A percentile compares a stretch with the other conserved stretches of the same genome.
Conservation (phyloP, 495 filamentous ascomycete species). For the Patellaria atrata region DNA sequence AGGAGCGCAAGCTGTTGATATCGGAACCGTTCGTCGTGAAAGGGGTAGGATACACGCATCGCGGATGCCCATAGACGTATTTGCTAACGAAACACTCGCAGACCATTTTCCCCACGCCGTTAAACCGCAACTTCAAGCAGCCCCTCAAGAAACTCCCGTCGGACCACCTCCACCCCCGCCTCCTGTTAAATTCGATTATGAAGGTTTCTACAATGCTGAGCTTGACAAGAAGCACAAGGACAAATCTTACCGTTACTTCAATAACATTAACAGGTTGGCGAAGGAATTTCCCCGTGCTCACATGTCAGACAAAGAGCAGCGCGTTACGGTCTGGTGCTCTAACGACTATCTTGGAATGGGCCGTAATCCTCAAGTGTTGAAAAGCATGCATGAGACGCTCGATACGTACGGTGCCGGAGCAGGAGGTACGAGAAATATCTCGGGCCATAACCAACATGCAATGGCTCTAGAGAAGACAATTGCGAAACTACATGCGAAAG, state of each 20-base stretch:
- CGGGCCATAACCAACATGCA: conserved; percentile 92
- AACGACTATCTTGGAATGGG: conserved; percentile 99
- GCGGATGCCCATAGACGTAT: not conserved
- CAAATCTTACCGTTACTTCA: conserved; percentile 99
- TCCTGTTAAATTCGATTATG: conserved; percentile 64
- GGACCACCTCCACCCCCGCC: conserved; percentile 28
- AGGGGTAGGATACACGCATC: conserved; percentile 18
- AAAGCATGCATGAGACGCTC: conserved; percentile 85
- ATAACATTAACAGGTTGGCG: conserved; percentile 98
- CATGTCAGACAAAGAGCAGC: conserved; percentile 67
- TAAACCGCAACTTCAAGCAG: conserved; percentile 9
- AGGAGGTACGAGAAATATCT: conserved; percentile 93
- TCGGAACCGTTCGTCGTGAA: conserved; percentile 44
- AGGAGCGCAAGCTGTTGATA: conserved; percentile 57
- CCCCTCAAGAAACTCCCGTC: conserved; percentile 10
- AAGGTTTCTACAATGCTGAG: conserved; percentile 74
- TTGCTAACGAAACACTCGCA: conserved; percentile 4
- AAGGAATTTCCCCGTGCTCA: conserved; percentile 93
- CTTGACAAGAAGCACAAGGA: conserved; percentile 98
- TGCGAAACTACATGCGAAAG: conserved; percentile 83
- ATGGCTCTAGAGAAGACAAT: conserved; percentile 69
- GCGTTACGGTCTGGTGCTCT: conserved; percentile 97
- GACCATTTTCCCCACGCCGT: conserved; percentile 17
- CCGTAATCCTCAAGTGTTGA: conserved; percentile 71
- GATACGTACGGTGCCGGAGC: conserved; percentile 92